Conservation (phyloP, 345 rosid genomes). For the Psidium friedrichsthalianum region DNA sequence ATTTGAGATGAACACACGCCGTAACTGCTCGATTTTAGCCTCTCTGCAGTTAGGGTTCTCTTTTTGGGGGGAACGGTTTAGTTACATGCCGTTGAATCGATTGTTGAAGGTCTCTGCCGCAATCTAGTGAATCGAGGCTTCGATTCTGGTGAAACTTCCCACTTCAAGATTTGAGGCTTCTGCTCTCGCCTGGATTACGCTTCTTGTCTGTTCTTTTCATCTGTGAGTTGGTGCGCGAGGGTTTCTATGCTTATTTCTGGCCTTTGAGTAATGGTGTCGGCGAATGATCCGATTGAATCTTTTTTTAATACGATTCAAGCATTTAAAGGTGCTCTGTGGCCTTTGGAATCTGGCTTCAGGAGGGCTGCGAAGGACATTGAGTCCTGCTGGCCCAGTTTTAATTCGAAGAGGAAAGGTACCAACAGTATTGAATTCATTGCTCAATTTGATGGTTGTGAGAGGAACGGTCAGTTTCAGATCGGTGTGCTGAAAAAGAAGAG, state of each 20-base stretch:
- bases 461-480: conserved; percentile 13
- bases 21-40: not conserved
- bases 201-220: not conserved
- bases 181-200: not conserved
- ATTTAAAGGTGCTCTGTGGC: conserved; percentile 51
- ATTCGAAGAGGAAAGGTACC: conserved; percentile 17
- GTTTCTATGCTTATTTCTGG: not conserved
- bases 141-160: not conserved
- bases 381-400: conserved; percentile 30
- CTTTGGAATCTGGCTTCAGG: conserved; percentile 49
- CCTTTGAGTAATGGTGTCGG: conserved; percentile 42
- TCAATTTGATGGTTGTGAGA: conserved; percentile 20
- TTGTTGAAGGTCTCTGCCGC: not conserved
- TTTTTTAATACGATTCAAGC: conserved; percentile 60
- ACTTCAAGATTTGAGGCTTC: not conserved
- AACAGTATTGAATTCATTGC: conserved; percentile 11
- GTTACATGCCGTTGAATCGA: not conserved
- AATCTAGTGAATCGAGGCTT: not conserved
- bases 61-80: not conserved
- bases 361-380: conserved; percentile 67
- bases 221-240: not conserved
- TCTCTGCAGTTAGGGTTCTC: not conserved
- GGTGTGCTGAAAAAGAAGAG: conserved; percentile 4
- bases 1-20: not conserved
- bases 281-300: conserved; percentile 57